Evolutionary conservation across 345 rosid genomes (phyloP), one percentile per base, ranked within the genome.

Genomic region (Rhodamnia argentea): DNA sequence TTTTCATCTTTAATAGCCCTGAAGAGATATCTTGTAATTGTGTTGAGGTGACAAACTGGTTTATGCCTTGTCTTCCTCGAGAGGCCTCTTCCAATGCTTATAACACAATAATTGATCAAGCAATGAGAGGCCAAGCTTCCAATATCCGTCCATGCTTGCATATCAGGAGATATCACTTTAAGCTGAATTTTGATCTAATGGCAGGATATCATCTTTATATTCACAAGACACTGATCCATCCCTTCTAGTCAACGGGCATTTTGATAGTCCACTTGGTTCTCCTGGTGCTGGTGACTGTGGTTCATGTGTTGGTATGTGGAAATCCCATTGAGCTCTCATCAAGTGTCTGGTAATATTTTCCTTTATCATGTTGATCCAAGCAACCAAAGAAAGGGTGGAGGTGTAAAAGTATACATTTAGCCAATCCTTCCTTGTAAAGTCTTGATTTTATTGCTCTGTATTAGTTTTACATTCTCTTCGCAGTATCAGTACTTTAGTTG

Each of bases 261-360:
- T 91, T 90, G 99, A 97, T 85, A 91, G 99, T 87, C 93, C 99
- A 32, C 94, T 96, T 62, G 96, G 94, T 78, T 97, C 99, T 18
- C 98, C 98, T 13, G 99, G 99, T 87, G 99, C 99, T 88, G 98
- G 96, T 81, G 99, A 97, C 86, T 97, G 99, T 89, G 99, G 92
- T 84, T 94, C 99, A 83, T 96, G 99, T 87, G 99, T 96, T 88
- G 99, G 99, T 97, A 85, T 44, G 98, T 87, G 52, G 27, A 84
- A 27, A 78, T 32, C 47, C 23, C 24, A 18, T 18, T 18, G 44
- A 32, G 44, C 32, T 70, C 23, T 64, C 13, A 18, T 64, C 44
- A 64, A 64, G 78, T 64, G 44, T 32, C 44, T 32, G 24, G 47
- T 32, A 32, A 16, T 70, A 32, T 70, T 70, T 32, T 32, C 78